Evolutionary conservation across 371 early-diverging fungal species (phyloP), one percentile per base, ranked within the genome.

Genomic region (Mucor racemosus): DNA sequence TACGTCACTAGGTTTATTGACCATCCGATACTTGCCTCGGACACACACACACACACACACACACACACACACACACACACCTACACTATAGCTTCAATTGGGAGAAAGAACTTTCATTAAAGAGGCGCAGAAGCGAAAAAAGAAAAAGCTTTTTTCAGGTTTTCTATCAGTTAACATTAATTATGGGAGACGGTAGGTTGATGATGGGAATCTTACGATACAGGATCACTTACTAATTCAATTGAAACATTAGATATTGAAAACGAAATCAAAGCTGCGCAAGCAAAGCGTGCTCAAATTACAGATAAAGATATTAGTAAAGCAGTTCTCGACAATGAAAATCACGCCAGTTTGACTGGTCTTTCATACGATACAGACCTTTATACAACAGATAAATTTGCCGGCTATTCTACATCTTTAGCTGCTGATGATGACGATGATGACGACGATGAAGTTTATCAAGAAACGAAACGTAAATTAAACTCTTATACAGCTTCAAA

Each of bases 401-500:
- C 86, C 17, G 91, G 89, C 21, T 95, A 92, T 78, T 88, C 85
- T 39, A 86, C 85, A 7, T 84, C 92, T 0, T 76, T 94, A 33
- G 86, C 86, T 15, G 76, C 84, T 42, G 84, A 84, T 46, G 84
- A 84, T 39, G 79, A 74, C 1, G 89, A 90, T 40, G 89, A 88
- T 8, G 83, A 84, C 8, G 79, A 76, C 31, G 73, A 81, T 50
- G 80, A 80, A 26, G 58, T 73, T 7, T 87, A 85, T 44, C 78
- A 76, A 58, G 79, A 82, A 67, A 77, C 74, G 5, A 75, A 81
- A 35, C 85, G 82, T 42, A 74, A 74, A 64, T 73, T 93, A 13
- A 79, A 90, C 34, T 86, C 92, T 1, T 92, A 91, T 70, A 93
- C 95, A 7, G 97, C 93, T 1, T 95, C 96, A 1, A 89, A 90